A percentile compares a stretch with the other conserved stretches of the same genome.
These are phyloP conservation scores for Moesziomyces parantarcticus DNA, from an alignment of 1,284 basidiomycete species.

Conservation along the genomic window DNA sequence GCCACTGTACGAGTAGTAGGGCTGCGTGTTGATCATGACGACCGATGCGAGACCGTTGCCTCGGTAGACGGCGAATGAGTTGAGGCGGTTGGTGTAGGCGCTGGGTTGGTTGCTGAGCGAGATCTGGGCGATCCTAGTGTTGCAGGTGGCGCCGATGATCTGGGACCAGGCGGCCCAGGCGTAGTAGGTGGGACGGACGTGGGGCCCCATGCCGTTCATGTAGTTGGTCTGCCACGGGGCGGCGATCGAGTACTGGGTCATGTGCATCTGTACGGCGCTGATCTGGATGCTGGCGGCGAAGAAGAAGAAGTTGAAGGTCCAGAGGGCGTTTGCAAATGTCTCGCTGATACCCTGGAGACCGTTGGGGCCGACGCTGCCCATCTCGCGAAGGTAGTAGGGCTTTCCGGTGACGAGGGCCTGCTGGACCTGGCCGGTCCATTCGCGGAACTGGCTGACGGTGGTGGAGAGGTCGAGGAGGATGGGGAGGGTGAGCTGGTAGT, in stretches of 20 bases:
- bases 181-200: constrained; percentile 56
- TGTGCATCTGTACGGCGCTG: constrained; percentile 58
- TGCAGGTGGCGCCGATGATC: constrained; percentile 53
- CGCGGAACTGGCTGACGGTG: constrained; percentile 45
- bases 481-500: constrained; percentile 34
- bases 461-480: constrained; percentile 46
- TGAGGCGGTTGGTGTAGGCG: constrained; percentile 44
- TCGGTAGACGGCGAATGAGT: constrained; percentile 45
- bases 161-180: constrained; percentile 58
- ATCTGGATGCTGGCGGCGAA: constrained; percentile 54
- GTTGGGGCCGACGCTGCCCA: constrained; percentile 57
- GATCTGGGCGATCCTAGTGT: constrained; percentile 33
- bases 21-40: constrained; percentile 53
- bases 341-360: constrained; percentile 54
- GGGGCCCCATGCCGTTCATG: constrained; percentile 23
- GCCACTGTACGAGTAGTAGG: constrained; percentile 21
- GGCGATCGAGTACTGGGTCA: constrained; percentile 47
- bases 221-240: constrained; percentile 54
- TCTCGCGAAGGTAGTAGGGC: constrained; percentile 58
- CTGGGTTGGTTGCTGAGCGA: constrained; percentile 29
- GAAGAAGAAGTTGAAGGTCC: constrained; percentile 60
- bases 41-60: constrained; percentile 32
- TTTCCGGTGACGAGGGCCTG: constrained; percentile 53
- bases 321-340: constrained; percentile 56
- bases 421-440: constrained; percentile 47